Conservation (phyloP, 129 eudicot species). For the Heracleum sosnowskyi region DNA sequence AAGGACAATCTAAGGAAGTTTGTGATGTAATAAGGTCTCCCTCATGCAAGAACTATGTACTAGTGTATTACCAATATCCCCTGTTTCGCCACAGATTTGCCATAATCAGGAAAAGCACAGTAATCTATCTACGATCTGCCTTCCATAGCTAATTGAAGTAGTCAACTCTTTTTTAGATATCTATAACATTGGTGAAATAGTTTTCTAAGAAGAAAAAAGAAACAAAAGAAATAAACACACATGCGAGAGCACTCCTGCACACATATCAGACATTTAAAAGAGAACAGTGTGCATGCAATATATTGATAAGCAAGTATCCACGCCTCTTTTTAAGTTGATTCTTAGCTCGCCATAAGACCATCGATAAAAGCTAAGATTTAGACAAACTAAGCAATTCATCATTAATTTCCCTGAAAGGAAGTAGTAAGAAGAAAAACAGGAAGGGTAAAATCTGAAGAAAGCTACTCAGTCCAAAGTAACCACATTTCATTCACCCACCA, state of each 20-base stretch:
- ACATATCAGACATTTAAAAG: not conserved
- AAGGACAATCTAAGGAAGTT: too few species aligned
- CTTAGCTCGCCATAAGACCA: constrained; percentile 12
- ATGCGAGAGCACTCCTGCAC: not conserved
- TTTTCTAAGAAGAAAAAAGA: not conserved
- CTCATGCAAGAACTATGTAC: not conserved
- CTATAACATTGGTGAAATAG: not conserved
- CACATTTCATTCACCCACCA: not conserved
- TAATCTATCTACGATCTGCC: not conserved
- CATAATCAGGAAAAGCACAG: not conserved
- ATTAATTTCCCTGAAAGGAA: not conserved
- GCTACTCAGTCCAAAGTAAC: not conserved
- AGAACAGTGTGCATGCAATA: not conserved
- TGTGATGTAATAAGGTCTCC: not conserved
- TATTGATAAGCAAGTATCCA: not conserved
- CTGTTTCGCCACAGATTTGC: not conserved
- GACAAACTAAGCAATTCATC: constrained; percentile 1
- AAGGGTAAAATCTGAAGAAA: not conserved
- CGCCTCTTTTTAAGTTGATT: not conserved
- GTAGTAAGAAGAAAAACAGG: not conserved
- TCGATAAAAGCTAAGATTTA: not conserved
- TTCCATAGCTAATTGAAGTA: too few species aligned
- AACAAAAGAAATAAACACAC: not conserved
- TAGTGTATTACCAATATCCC: not conserved
- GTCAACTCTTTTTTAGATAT: not conserved